phyloP scores from a whole-genome alignment of 306 rosid genomes.

The Lupinus albus region DNA sequence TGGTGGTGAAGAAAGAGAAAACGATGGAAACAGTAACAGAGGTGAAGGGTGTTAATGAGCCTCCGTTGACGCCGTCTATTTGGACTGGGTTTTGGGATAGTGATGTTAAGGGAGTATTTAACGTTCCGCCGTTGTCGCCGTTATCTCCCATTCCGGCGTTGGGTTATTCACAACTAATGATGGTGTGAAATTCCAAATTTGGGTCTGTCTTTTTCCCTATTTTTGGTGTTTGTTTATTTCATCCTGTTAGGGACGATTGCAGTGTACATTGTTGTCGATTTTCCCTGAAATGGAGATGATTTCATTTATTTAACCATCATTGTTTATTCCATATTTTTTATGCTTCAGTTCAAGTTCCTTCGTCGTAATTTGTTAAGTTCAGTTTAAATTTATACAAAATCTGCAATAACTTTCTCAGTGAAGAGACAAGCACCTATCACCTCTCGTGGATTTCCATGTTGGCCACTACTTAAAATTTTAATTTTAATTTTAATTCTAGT shows the following conservation, averaged over 20 bases:
- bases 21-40: slow-evolving; percentile 31
- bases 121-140: slow-evolving; percentile 78
- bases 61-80: slow-evolving; percentile 81
- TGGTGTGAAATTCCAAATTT: slow-evolving; percentile 43
- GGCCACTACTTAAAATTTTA: too few relatives aligned
- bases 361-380: background rate
- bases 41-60: slow-evolving; percentile 34
- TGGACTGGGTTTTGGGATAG: slow-evolving; percentile 71
- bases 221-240: background rate
- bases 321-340: background rate
- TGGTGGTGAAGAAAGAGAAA: slow-evolving; percentile 59
- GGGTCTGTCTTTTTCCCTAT: background rate
- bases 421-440: too few relatives aligned
- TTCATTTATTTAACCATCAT: slow-evolving; percentile 6
- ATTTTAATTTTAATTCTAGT: too few relatives aligned
- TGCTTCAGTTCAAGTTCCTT: background rate
- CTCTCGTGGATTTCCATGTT: too few relatives aligned
- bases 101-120: slow-evolving; percentile 61
- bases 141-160: slow-evolving; percentile 66
- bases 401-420: too few relatives aligned
- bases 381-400: background rate
- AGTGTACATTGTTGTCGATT: slow-evolving; percentile 14
- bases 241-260: slow-evolving; percentile 8
- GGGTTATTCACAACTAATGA: slow-evolving; percentile 67
- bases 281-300: background rate